Percentiles rank a stretch among this genome's conserved stretches.
Evolutionary conservation across 1,139 yeast species (phyloP).

Genomic region (Candida glucosophila): DNA sequence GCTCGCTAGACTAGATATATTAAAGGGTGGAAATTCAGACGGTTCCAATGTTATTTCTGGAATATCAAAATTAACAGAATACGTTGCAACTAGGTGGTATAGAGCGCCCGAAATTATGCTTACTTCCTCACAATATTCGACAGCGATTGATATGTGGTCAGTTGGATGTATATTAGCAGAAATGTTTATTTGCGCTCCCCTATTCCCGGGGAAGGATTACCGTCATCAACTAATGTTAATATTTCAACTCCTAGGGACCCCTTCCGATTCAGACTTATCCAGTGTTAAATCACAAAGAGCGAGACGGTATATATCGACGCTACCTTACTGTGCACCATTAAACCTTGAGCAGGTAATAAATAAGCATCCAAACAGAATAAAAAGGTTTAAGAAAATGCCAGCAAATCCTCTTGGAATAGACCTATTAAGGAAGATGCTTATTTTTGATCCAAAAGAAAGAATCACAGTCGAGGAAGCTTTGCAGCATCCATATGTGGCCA

Average conservation of each 20-base stretch:
- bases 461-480: slow-evolving; percentile 76
- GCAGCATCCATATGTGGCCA: slow-evolving; percentile 68
- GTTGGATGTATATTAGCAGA: slow-evolving; percentile 74
- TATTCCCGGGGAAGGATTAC: slow-evolving; percentile 77
- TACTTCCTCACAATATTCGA: slow-evolving; percentile 58
- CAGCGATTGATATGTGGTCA: slow-evolving; percentile 72
- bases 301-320: slow-evolving; percentile 47
- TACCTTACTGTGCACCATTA: slow-evolving; percentile 24
- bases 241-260: slow-evolving; percentile 58
- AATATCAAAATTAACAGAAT: slow-evolving; percentile 50
- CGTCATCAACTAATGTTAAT: slow-evolving; percentile 57
- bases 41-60: slow-evolving; percentile 31
- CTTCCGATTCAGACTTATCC: slow-evolving; percentile 46
- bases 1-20: slow-evolving; percentile 34
- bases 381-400: slow-evolving; percentile 9
- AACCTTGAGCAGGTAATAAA: slow-evolving; percentile 9
- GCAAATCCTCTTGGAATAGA: slow-evolving; percentile 69
- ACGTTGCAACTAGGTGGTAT: slow-evolving; percentile 77
- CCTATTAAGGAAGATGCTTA: slow-evolving; percentile 61
- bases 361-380: slow-evolving; percentile 12
- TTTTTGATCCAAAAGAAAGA: slow-evolving; percentile 74
- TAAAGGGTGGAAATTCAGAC: slow-evolving; percentile 19
- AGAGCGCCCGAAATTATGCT: slow-evolving; percentile 76
- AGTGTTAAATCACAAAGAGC: slow-evolving; percentile 56
- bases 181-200: slow-evolving; percentile 50